Evolutionary conservation across 108 stramenopile genomes (phyloP).

Genomic region (Cyclotella atomus): DNA sequence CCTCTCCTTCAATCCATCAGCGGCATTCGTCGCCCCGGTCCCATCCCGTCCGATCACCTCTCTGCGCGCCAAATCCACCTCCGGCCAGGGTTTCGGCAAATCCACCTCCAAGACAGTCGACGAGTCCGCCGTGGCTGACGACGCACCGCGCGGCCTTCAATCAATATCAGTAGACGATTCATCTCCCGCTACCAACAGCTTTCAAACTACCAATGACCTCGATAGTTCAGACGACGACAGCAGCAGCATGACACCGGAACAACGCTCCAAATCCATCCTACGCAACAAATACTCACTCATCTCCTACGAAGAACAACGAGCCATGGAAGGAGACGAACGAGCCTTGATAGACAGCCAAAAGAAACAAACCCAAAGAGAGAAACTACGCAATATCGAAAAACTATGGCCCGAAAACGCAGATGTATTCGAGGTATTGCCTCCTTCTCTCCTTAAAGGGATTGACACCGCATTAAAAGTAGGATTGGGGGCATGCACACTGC

Average conservation of each 20-base stretch:
- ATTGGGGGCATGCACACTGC: slow-evolving; percentile 54
- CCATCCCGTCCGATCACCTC: background rate
- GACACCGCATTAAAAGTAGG: slow-evolving; percentile 80
- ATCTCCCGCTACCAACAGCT: no score
- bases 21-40: background rate
- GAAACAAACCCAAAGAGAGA: slow-evolving; percentile 41
- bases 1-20: no score
- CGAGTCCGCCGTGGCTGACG: background rate
- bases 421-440: slow-evolving; percentile 68
- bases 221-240: background rate
- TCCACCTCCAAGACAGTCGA: background rate
- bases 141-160: background rate
- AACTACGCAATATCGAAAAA: slow-evolving; percentile 54
- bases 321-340: slow-evolving; percentile 30
- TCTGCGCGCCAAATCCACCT: slow-evolving; percentile 8
- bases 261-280: slow-evolving; percentile 63
- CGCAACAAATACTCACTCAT: slow-evolving; percentile 75
- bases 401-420: slow-evolving; percentile 77
- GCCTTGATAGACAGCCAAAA: slow-evolving; percentile 3
- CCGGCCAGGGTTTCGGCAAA: slow-evolving; percentile 5
- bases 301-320: slow-evolving; percentile 77
- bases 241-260: slow-evolving; percentile 49
- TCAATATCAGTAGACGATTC: no score
- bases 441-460: slow-evolving; percentile 61
- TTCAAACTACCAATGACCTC: background rate